Evolutionary conservation across 176 grass and related monocot species (phyloP), one percentile per base, ranked within the genome.

Genomic region (Dendrocalamus sinicus): DNA sequence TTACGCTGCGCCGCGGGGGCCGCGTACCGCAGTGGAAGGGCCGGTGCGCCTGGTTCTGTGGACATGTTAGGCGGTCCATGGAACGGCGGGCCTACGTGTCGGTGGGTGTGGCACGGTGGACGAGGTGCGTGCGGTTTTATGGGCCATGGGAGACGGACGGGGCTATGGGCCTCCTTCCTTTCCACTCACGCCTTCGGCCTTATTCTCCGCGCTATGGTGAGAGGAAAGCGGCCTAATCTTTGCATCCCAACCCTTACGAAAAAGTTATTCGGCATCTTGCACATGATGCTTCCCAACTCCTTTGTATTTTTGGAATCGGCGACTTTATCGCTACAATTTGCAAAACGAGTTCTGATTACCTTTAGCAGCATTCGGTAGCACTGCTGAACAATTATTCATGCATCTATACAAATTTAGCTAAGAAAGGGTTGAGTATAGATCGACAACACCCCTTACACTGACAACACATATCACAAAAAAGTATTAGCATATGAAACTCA

Each of bases 361-460:
- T 57, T 22, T 57, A 57, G 48, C 15, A 51, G 53, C 7, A 8
- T 20, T 8, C 17, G 0, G 4, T 23, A 24, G 57, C 58, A 4
- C 3, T 11, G 22, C 3, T 23, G 22, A 22, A 60, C 22, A 23
- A 23, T 23, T 23, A 60, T 60, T 23, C 3, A 11, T 11, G 22
- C 4, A 10, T 60, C 3, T 60, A 23, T 8, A 19, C 17, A 57
- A 57, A 57, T 57, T 20, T 59, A 59, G 20, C 57, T n/a, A 23
- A 11, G 1, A 60, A 60, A n/a, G 1, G 0, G 1, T n/a, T 60
- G 3, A 23, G 22, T 60, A 23, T 60, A 23, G 3, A 23, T 23
- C 0, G 9, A 60, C 1, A 1, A 23, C 9, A 11, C 22, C 22
- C 0, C 1, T 60, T 4, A 1, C 9, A 60, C 9, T 3, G 1